A percentile compares a stretch with the other conserved stretches of the same genome.
Evolutionary conservation across 1,139 yeast species (phyloP).

Genomic region (Lodderomyces parapsilosis): DNA sequence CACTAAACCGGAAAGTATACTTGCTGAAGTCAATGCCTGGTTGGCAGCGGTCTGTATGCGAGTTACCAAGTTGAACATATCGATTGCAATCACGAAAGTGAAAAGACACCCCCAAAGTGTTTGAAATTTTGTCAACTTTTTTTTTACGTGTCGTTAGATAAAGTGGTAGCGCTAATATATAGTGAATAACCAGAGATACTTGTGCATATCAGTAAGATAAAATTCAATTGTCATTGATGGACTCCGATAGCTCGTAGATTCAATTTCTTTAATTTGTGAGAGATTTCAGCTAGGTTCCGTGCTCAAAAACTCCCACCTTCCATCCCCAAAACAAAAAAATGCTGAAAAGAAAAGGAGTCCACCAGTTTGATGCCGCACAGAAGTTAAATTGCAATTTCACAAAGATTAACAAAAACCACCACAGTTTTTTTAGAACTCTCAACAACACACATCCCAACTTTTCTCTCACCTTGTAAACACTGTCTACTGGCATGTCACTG

Average conservation of each 20-base stretch:
- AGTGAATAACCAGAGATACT: no score
- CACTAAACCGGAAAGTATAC: conserved; percentile 45
- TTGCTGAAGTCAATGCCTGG: conserved; percentile 53
- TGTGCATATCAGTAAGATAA: no score
- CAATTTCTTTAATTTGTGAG: no score
- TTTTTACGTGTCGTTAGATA: conserved; percentile 1
- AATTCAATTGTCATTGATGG: no score
- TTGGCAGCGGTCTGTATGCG: conserved; percentile 56
- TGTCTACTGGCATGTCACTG: neutral
- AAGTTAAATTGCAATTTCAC: neutral
- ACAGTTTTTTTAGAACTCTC: neutral
- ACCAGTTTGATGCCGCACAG: neutral
- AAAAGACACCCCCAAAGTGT: neutral
- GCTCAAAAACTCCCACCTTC: no score
- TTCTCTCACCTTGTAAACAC: neutral
- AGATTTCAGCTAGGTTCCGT: neutral
- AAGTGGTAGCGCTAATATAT: neutral
- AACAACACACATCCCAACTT: neutral
- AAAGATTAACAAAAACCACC: neutral
- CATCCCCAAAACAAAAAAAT: no score
- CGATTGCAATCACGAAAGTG: no score
- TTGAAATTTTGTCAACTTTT: neutral
- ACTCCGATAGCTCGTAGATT: no score
- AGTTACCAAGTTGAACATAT: conserved; percentile 40
- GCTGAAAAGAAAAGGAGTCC: no score